These are phyloP conservation scores for Rhinocladiella similis DNA, from an alignment of 2,329 filamentous ascomycete species.

Conservation along the genomic window DNA sequence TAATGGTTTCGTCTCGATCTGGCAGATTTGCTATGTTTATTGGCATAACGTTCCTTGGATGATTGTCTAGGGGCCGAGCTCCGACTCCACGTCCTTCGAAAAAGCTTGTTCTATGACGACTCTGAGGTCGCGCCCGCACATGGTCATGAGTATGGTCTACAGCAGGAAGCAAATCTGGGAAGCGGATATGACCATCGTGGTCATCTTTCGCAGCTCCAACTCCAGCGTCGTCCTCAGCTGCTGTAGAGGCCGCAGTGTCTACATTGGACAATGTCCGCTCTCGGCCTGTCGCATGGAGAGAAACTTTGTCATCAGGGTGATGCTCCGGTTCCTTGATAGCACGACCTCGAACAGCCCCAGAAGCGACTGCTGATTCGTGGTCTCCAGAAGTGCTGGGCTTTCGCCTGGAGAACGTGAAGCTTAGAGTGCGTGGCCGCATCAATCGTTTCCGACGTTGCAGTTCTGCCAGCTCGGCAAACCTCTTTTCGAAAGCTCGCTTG, in stretches of 20 bases:
- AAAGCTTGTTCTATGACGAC: conserved; percentile 15
- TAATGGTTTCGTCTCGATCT: neutral
- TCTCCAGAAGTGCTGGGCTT: neutral
- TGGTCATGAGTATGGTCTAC: neutral
- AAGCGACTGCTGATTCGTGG: conserved; percentile 16
- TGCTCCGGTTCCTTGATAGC: conserved; percentile 5
- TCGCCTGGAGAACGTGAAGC: conserved; percentile 15
- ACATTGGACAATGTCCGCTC: neutral
- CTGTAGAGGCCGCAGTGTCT: neutral
- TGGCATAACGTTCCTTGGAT: conserved; percentile 22
- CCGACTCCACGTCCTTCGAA: conserved; percentile 26
- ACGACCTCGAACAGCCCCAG: conserved; percentile 19
- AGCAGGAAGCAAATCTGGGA: conserved; percentile 12
- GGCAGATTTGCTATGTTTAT: neutral
- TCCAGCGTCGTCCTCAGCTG: neutral
- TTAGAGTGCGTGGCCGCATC: conserved; percentile 9
- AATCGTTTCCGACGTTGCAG: conserved; percentile 9
- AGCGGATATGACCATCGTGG: conserved; percentile 15
- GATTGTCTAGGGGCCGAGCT: conserved; percentile 18
- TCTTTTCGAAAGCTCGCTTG: conserved; percentile 35
- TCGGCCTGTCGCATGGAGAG: neutral
- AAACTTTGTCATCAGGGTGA: neutral
- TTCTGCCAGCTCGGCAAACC: conserved; percentile 23
- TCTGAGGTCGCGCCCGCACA: conserved; percentile 1
- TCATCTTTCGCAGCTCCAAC: neutral